Percentiles rank a stretch among this genome's conserved stretches.
phyloP scores from a whole-genome alignment of 345 rosid species.

The Eucalyptus sp. region DNA sequence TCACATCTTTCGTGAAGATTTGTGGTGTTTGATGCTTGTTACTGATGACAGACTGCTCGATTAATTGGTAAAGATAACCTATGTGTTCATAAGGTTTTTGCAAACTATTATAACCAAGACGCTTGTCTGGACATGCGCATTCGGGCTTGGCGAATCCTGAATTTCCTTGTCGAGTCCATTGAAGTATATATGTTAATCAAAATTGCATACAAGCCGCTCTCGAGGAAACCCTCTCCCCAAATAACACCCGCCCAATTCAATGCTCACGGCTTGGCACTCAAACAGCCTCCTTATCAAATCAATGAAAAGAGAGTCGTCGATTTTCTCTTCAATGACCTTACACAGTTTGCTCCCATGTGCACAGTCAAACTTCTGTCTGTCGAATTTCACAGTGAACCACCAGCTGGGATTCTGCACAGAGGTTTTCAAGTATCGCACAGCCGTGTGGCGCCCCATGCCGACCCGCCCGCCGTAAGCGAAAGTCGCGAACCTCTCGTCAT shows the following conservation, averaged over 20 bases:
- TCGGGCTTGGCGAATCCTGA: conserved; percentile 25
- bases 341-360: conserved; percentile 37
- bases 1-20: neutral
- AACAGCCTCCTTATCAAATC: conserved; percentile 44
- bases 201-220: conserved; percentile 47
- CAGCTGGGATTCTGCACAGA: conserved; percentile 58
- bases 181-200: conserved; percentile 59
- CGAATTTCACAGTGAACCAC: conserved; percentile 77
- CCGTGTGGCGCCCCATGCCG: conserved; percentile 90
- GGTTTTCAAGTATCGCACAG: conserved; percentile 66
- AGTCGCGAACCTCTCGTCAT: conserved; percentile 76
- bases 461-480: conserved; percentile 73
- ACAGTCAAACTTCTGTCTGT: conserved; percentile 17
- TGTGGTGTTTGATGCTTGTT: neutral
- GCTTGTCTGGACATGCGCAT: neutral
- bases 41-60: neutral
- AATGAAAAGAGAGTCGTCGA: conserved; percentile 36
- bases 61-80: neutral
- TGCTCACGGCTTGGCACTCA: conserved; percentile 32
- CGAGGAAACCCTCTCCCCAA: neutral
- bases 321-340: conserved; percentile 39
- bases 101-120: neutral
- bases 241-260: conserved; percentile 49
- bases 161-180: conserved; percentile 57
- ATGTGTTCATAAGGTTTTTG: neutral